A percentile compares a stretch with the other conserved stretches of the same genome.
Conservation (phyloP, 1,284 basidiomycete species). For the Sphagnurus paluster region DNA sequence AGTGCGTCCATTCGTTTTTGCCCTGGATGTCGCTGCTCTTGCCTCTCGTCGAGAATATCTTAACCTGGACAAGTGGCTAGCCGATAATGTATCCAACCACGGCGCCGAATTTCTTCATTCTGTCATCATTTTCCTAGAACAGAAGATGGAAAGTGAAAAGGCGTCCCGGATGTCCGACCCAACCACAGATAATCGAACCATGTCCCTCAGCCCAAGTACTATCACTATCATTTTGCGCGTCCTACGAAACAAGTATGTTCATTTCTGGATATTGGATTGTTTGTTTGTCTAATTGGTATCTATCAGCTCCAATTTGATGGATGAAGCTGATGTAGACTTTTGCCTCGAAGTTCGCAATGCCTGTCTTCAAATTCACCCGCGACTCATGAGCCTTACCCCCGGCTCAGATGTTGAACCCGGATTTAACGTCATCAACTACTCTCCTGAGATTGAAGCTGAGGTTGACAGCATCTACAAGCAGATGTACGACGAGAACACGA, state of each 20-base stretch:
- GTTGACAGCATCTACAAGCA: conserved; percentile 96
- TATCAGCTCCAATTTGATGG: conserved; percentile 63
- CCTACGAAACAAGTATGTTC: conserved; percentile 76
- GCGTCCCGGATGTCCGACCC: conserved; percentile 77
- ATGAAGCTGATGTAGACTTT: conserved; percentile 80
- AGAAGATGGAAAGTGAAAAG: conserved; percentile 91
- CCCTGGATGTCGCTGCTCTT: conserved; percentile 90
- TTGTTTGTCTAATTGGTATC: conserved; percentile 7
- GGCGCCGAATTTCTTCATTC: conserved; percentile 87
- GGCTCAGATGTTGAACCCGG: conserved; percentile 90
- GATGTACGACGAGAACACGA: conserved; percentile 96
- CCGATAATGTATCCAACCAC: conserved; percentile 80
- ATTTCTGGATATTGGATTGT: conserved; percentile 9
- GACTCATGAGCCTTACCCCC: conserved; percentile 94
- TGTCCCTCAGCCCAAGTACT: conserved; percentile 81
- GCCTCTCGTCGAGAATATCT: conserved; percentile 93
- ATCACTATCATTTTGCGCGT: conserved; percentile 91
- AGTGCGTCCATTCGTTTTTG: conserved; percentile 84
- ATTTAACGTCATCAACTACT: conserved; percentile 86
- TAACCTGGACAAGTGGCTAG: conserved; percentile 96
- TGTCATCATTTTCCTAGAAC: conserved; percentile 84
- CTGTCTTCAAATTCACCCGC: conserved; percentile 94
- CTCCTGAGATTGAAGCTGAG: conserved; percentile 87
- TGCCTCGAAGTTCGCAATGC: conserved; percentile 93
- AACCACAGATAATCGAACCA: conserved; percentile 75